phyloP scores from a whole-genome alignment of 1,284 basidiomycete genomes.

The Apiotrichum brassicae region DNA sequence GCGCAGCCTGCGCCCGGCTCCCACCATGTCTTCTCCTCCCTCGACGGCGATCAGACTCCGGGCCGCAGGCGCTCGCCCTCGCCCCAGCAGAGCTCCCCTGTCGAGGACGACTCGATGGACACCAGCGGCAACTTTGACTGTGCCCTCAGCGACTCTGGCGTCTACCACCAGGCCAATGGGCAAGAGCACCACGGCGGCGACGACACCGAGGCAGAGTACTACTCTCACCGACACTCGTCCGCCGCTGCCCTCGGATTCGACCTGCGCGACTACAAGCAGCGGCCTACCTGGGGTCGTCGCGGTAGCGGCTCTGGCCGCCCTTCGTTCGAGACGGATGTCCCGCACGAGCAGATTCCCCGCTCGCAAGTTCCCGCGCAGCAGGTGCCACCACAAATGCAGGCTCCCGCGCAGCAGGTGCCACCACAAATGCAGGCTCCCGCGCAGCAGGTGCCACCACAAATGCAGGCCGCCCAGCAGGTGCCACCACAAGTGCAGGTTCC shows the following conservation, averaged over 20 bases:
- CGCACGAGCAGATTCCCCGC: no score
- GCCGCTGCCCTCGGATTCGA: constrained; percentile 14
- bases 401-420: no score
- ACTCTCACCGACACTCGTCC: neutral
- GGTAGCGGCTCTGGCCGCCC: neutral
- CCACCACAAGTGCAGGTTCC: no score
- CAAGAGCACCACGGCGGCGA: neutral
- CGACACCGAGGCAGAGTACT: neutral
- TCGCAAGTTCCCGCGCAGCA: no score
- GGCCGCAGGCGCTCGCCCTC: constrained; percentile 11
- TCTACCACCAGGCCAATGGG: neutral
- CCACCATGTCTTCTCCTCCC: neutral
- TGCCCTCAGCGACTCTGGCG: no score
- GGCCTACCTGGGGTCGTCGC: neutral
- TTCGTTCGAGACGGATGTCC: no score
- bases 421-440: no score
- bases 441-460: no score
- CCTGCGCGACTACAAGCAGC: constrained; percentile 5
- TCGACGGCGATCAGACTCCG: constrained; percentile 13
- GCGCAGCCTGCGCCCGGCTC: neutral
- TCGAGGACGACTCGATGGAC: no score
- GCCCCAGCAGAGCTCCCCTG: no score
- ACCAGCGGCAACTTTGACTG: neutral
- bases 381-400: no score
- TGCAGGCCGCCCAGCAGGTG: no score